These are phyloP conservation scores for Trichothecium roseum DNA, from an alignment of 2,329 filamentous ascomycete species.

Conservation along the genomic window DNA sequence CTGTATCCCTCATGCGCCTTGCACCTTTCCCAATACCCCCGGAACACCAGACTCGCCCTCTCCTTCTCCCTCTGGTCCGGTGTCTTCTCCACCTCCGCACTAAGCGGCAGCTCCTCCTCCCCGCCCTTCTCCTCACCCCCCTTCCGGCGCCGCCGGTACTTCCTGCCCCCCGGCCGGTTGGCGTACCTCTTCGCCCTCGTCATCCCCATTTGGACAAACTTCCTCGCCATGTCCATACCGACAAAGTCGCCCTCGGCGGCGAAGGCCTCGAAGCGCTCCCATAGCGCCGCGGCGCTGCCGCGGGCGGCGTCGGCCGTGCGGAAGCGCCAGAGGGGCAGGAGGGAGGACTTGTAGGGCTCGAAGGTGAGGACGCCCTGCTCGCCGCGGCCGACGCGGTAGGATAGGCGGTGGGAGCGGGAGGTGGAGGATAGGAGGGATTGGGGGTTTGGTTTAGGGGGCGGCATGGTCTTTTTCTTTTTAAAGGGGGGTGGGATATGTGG, in stretches of 20 bases:
- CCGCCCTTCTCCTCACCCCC: too few species aligned
- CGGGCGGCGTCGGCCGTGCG: slow-evolving; percentile 14
- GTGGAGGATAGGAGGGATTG: too few species aligned
- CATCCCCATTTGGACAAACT: slow-evolving; percentile 59
- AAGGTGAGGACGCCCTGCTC: slow-evolving; percentile 52
- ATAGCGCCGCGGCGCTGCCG: slow-evolving; percentile 36
- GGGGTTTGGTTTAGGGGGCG: too few species aligned
- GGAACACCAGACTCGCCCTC: slow-evolving; percentile 10
- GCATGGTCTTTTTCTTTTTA: too few species aligned
- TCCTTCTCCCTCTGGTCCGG: slow-evolving; percentile 11
- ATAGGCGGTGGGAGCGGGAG: slow-evolving; percentile 7
- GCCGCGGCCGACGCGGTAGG: slow-evolving; percentile 47
- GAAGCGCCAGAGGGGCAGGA: slow-evolving; percentile 52
- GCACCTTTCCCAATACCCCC: slow-evolving; percentile 10
- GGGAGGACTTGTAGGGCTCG: slow-evolving; percentile 51
- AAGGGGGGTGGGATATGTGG: too few species aligned
- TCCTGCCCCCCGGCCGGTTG: slow-evolving; percentile 43
- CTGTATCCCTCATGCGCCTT: slow-evolving; percentile 12
- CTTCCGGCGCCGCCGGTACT: too few species aligned
- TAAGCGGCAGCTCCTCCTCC: slow-evolving; percentile 8
- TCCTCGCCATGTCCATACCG: slow-evolving; percentile 54
- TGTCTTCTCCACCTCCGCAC: slow-evolving; percentile 4
- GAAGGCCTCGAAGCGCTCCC: slow-evolving; percentile 39
- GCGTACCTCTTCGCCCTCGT: slow-evolving; percentile 49
- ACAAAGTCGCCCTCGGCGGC: slow-evolving; percentile 44